These are phyloP conservation scores for Hirschioporus abietinus DNA, from an alignment of 768 basidiomycete species.

Conservation along the genomic window DNA sequence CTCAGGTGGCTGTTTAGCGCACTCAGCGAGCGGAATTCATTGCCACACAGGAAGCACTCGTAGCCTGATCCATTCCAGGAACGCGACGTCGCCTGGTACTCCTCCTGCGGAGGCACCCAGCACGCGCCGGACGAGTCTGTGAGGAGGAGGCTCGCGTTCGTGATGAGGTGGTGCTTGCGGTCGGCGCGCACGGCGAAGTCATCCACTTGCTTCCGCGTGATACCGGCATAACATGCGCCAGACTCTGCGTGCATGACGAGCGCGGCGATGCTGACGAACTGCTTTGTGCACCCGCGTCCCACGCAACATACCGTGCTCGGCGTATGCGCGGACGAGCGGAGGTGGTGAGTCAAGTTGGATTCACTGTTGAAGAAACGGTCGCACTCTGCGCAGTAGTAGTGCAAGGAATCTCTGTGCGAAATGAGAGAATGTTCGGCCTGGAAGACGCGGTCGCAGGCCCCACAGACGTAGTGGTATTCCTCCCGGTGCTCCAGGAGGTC, in stretches of 20 bases:
- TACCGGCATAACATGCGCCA: constrained; percentile 49
- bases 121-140: constrained; percentile 16
- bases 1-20: constrained; percentile 58
- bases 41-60: constrained; percentile 64
- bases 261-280: constrained; percentile 49
- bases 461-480: constrained; percentile 38
- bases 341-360: constrained; percentile 40
- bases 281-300: constrained; percentile 36
- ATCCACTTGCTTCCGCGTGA: constrained; percentile 26
- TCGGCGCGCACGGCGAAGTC: constrained; percentile 39
- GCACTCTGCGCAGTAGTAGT: constrained; percentile 44
- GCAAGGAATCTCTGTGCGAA: constrained; percentile 5
- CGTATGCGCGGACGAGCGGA: constrained; percentile 47
- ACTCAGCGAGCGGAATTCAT: constrained; percentile 31
- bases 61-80: constrained; percentile 41
- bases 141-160: constrained; percentile 49
- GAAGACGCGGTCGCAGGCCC: constrained; percentile 29
- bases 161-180: constrained; percentile 39
- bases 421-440: constrained; percentile 31
- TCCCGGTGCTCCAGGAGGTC: constrained; percentile 38
- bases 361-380: constrained; percentile 36
- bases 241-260: constrained; percentile 60
- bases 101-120: not conserved
- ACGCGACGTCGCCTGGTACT: constrained; percentile 27
- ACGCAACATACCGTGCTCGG: constrained; percentile 32